These are phyloP conservation scores for Rhizopogon sp. DNA, from an alignment of 768 basidiomycete genomes.

Conservation along the genomic window DNA sequence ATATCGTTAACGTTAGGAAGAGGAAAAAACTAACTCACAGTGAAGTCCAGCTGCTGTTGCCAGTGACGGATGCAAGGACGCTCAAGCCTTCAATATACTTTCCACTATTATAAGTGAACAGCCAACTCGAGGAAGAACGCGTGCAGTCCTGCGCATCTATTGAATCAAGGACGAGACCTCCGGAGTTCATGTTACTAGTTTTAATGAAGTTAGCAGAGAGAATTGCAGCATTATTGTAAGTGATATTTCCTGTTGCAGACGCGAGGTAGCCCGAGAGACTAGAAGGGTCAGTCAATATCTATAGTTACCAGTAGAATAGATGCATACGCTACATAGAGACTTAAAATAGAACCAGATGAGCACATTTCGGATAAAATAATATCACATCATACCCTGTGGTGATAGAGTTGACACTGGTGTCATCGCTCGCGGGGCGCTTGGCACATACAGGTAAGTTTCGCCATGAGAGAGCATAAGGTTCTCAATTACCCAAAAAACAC, in stretches of 20 bases:
- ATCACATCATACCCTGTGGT: constrained; percentile 39
- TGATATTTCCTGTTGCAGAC: constrained; percentile 37
- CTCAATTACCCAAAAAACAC: constrained; percentile 47
- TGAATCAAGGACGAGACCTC: constrained; percentile 42
- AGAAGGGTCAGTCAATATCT: neutral
- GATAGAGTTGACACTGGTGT: constrained; percentile 42
- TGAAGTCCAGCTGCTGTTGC: constrained; percentile 34
- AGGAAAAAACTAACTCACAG: constrained; percentile 27
- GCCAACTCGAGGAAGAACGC: constrained; percentile 37
- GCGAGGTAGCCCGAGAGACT: constrained; percentile 49
- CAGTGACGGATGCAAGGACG: constrained; percentile 38
- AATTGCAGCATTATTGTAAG: constrained; percentile 43
- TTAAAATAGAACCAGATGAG: constrained; percentile 7
- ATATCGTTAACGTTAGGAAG: constrained; percentile 2
- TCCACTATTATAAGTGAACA: constrained; percentile 53
- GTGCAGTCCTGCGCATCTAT: constrained; percentile 43
- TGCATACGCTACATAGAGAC: constrained; percentile 36
- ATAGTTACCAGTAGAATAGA: neutral
- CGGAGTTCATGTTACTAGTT: constrained; percentile 37
- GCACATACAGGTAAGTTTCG: neutral
- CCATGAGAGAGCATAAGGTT: neutral
- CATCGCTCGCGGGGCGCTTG: constrained; percentile 39
- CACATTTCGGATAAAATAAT: neutral
- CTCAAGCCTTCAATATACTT: constrained; percentile 50
- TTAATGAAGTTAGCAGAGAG: constrained; percentile 45